These are phyloP conservation scores for Cryomyces minteri DNA, from an alignment of 495 filamentous ascomycete genomes.

Conservation along the genomic window DNA sequence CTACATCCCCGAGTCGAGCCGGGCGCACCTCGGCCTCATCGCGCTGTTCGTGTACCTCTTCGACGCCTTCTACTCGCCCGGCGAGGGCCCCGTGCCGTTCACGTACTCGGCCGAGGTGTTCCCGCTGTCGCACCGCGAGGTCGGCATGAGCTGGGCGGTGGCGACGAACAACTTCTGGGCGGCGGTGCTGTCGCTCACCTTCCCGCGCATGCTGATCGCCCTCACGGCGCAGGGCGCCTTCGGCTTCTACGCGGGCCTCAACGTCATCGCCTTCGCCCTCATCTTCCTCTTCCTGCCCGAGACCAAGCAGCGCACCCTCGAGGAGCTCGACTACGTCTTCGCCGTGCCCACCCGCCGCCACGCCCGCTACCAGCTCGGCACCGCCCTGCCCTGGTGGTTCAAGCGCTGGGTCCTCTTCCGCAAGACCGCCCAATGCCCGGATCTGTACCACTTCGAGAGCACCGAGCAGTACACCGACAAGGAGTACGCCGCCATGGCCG, in stretches of 20 bases:
- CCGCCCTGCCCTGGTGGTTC: slow-evolving; percentile 49
- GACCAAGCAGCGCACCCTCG: slow-evolving; percentile 60
- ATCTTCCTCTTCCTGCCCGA: slow-evolving; percentile 63
- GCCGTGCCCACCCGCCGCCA: slow-evolving; percentile 13
- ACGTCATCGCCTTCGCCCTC: slow-evolving; percentile 47
- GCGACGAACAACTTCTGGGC: slow-evolving; percentile 18
- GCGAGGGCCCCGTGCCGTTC: slow-evolving; percentile 17
- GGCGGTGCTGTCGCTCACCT: slow-evolving; percentile 15
- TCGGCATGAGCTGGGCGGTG: slow-evolving; percentile 19
- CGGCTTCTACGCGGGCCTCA: slow-evolving; percentile 46
- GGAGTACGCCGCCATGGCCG: too few species aligned
- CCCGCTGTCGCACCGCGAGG: slow-evolving; percentile 16
- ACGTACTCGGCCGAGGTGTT: slow-evolving; percentile 21
- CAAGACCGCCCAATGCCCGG: slow-evolving; percentile 25
- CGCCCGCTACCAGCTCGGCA: slow-evolving; percentile 27
- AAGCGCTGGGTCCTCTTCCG: slow-evolving; percentile 44
- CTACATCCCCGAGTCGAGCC: slow-evolving; percentile 6
- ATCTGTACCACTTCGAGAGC: not conserved
- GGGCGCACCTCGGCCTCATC: slow-evolving; percentile 26
- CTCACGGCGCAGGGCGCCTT: slow-evolving; percentile 20
- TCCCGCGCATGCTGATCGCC: slow-evolving; percentile 14
- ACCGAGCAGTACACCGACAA: too few species aligned
- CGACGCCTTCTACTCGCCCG: slow-evolving; percentile 10
- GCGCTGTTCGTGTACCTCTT: slow-evolving; percentile 26
- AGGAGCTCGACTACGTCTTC: slow-evolving; percentile 29